These are phyloP conservation scores for Talaromyces trachyspermus DNA, from an alignment of 495 filamentous ascomycete species.

Conservation along the genomic window DNA sequence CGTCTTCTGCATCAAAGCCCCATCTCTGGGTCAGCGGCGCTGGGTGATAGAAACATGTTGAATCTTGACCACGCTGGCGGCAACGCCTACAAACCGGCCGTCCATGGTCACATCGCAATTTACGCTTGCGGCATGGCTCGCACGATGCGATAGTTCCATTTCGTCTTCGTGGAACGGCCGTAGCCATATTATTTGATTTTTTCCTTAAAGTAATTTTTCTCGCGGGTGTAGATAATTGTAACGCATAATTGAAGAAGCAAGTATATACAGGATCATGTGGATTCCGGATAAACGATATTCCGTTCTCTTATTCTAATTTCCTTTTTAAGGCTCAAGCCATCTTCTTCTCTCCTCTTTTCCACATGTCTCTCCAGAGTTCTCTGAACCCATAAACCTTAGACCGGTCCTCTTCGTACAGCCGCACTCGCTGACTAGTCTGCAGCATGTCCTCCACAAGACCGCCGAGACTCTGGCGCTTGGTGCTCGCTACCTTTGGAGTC, in stretches of 20 bases:
- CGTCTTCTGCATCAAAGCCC: not conserved
- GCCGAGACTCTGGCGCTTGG: not conserved
- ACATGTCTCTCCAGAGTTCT: constrained; percentile 77
- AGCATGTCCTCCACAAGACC: constrained; percentile 33
- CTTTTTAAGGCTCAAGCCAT: constrained; percentile 7
- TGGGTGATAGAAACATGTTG: not conserved
- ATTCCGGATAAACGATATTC: too few relatives aligned
- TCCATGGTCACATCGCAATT: not conserved
- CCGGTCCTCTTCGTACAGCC: constrained; percentile 63
- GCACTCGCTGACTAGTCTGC: constrained; percentile 40
- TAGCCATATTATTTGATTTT: too few relatives aligned
- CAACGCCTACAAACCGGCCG: not conserved
- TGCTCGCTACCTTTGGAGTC: constrained; percentile 23
- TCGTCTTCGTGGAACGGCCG: too few relatives aligned
- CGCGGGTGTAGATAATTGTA: too few relatives aligned
- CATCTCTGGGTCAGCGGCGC: not conserved
- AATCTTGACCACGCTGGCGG: not conserved
- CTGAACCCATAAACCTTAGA: constrained; percentile 71
- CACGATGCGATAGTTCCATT: not conserved
- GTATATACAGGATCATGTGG: too few relatives aligned
- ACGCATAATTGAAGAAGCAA: too few relatives aligned
- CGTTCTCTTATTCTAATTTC: not conserved
- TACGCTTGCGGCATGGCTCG: not conserved
- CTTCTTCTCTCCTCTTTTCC: constrained; percentile 27
- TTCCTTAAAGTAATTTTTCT: too few relatives aligned